Evolutionary conservation across 345 rosid genomes (phyloP).

Genomic region (Eucalyptus sp.): DNA sequence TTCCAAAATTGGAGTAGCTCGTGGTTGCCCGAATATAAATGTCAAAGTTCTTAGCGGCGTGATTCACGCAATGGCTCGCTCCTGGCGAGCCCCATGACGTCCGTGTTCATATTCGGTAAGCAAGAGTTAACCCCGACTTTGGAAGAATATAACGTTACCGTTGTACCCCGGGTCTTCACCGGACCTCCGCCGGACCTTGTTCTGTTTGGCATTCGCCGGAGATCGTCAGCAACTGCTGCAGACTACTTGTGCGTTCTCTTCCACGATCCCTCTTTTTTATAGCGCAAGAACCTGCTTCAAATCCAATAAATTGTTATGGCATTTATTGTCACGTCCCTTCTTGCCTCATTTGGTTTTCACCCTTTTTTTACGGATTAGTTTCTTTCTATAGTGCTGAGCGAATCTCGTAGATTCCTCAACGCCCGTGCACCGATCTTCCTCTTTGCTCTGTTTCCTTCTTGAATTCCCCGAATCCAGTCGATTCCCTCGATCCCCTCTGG

Average conservation of each 20-base stretch:
- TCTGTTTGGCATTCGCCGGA: neutral
- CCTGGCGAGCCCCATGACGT: fast-evolving
- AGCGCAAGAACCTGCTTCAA: neutral
- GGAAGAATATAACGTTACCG: neutral
- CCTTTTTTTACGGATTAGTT: neutral
- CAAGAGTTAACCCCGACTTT: neutral
- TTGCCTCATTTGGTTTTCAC: neutral
- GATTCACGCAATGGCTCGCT: neutral
- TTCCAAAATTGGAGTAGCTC: neutral
- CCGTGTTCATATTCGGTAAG: fast-evolving
- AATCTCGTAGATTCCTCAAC: neutral
- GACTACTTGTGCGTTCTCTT: neutral
- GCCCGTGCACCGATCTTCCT: neutral
- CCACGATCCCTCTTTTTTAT: neutral
- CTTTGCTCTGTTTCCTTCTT: neutral
- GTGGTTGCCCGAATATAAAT: neutral
- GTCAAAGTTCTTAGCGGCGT: fast-evolving
- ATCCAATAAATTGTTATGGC: neutral
- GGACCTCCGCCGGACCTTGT: neutral
- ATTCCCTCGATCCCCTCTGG: neutral
- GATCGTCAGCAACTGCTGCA: neutral
- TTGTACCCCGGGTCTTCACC: neutral
- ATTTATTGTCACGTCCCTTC: neutral
- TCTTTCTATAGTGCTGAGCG: neutral
- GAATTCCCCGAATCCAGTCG: neutral